Conservation (phyloP, 306 rosid species). For the Carpinus viminea region DNA sequence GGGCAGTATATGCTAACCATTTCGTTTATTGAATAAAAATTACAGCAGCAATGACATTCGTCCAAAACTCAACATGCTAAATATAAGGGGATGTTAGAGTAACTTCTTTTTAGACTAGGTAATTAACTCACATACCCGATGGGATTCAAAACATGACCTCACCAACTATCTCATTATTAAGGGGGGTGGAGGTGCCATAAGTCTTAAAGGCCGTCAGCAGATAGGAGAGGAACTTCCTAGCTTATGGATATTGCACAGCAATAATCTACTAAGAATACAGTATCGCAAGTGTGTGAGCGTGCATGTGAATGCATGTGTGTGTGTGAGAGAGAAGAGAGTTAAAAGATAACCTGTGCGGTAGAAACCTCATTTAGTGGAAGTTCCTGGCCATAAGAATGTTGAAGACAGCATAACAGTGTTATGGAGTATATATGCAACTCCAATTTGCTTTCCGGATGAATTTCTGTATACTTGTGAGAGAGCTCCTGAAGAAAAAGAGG, state of each 20-base stretch:
- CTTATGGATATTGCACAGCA: not conserved
- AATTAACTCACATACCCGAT: not conserved
- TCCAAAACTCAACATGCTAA: not conserved
- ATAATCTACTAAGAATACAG: not conserved
- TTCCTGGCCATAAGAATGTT: constrained; percentile 36
- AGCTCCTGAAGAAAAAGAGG: constrained; percentile 57
- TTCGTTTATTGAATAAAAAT: not conserved
- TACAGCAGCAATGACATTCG: not conserved
- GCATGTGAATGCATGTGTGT: too few relatives aligned
- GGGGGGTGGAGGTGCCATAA: not conserved
- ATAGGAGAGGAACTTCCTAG: not conserved
- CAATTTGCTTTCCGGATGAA: constrained; percentile 68
- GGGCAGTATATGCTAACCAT: not conserved
- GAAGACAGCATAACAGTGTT: constrained; percentile 63
- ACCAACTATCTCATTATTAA: not conserved
- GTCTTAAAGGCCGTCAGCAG: not conserved
- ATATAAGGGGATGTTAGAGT: too few relatives aligned
- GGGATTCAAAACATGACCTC: not conserved
- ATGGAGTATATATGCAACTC: constrained; percentile 71
- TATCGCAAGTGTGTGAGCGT: not conserved
- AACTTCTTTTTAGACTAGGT: not conserved
- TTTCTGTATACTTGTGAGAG: constrained; percentile 59
- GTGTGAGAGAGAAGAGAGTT: not conserved
- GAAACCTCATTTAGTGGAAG: constrained; percentile 48
- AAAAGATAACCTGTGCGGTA: constrained; percentile 60